These are phyloP conservation scores for Amanita pseudoporphyria DNA, from an alignment of 768 basidiomycete species.

Conservation along the genomic window DNA sequence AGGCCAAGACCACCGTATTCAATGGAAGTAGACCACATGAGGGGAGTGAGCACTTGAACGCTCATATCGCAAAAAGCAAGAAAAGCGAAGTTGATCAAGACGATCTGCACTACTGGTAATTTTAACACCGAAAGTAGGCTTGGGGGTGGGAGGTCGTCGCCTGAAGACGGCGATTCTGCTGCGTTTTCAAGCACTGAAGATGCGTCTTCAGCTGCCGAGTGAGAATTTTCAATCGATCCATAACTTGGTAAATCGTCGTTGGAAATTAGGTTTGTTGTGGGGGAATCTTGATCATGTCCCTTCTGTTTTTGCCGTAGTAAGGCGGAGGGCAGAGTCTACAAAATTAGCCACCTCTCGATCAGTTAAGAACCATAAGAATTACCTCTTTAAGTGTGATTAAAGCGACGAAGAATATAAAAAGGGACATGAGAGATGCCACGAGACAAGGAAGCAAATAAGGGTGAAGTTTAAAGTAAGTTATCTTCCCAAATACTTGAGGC, in stretches of 20 bases:
- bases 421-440: conserved; percentile 15
- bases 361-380: background rate
- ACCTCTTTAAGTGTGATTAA: conserved; percentile 21
- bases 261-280: background rate
- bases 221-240: background rate
- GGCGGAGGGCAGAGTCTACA: background rate
- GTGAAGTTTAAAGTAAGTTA: conserved; percentile 17
- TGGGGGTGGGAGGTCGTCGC: background rate
- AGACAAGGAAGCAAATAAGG: conserved; percentile 29
- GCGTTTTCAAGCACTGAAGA: background rate
- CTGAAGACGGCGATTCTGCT: background rate
- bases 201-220: background rate
- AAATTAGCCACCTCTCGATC: too few species aligned
- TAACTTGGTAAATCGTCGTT: background rate
- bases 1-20: conserved; percentile 47
- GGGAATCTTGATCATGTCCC: too few species aligned
- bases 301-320: too few species aligned
- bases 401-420: conserved; percentile 15
- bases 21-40: conserved; percentile 38
- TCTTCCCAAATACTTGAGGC: too few species aligned
- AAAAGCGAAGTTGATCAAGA: background rate
- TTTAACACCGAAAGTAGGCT: background rate
- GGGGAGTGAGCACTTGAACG: conserved; percentile 10
- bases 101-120: background rate
- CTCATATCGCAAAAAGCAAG: background rate